Conservation (phyloP, 1,284 basidiomycete genomes). For the Irpex rosettiformis region DNA sequence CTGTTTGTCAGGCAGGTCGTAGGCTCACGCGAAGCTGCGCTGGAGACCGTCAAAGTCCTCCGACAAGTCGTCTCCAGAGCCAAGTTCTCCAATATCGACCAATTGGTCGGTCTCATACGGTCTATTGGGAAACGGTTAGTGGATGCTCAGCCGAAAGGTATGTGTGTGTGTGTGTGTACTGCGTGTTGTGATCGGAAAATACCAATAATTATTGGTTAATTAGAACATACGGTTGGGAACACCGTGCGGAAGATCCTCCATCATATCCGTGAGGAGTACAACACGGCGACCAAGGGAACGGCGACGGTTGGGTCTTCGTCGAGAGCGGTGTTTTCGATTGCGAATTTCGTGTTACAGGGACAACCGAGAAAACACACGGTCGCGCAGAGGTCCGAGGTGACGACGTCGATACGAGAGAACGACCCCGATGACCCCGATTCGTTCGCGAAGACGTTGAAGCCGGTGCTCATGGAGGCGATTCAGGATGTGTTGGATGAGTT, state of each 20-base stretch:
- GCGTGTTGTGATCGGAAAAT: not conserved
- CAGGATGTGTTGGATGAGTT: conserved; percentile 94
- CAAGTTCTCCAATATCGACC: conserved; percentile 83
- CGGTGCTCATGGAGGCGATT: conserved; percentile 86
- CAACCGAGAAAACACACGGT: conserved; percentile 61
- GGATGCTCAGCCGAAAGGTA: conserved; percentile 92
- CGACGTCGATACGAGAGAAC: conserved; percentile 57
- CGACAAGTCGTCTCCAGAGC: conserved; percentile 88
- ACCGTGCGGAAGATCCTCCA: conserved; percentile 90
- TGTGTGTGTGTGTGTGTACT: not conserved
- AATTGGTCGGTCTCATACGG: conserved; percentile 81
- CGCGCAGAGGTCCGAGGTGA: conserved; percentile 47
- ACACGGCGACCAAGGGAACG: conserved; percentile 51
- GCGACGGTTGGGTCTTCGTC: not conserved
- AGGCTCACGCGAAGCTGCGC: conserved; percentile 83
- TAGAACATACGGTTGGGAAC: conserved; percentile 93
- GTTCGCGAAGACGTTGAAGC: conserved; percentile 67
- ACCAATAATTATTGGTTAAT: not conserved
- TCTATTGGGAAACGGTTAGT: conserved; percentile 77
- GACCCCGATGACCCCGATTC: conserved; percentile 72
- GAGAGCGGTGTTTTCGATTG: conserved; percentile 25
- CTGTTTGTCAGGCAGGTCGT: conserved; percentile 68
- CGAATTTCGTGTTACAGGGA: conserved; percentile 57
- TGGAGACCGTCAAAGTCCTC: conserved; percentile 86
- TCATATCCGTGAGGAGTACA: conserved; percentile 92